Conservation (phyloP, 2,329 filamentous ascomycete species). For the Colletotrichum tropicale region DNA sequence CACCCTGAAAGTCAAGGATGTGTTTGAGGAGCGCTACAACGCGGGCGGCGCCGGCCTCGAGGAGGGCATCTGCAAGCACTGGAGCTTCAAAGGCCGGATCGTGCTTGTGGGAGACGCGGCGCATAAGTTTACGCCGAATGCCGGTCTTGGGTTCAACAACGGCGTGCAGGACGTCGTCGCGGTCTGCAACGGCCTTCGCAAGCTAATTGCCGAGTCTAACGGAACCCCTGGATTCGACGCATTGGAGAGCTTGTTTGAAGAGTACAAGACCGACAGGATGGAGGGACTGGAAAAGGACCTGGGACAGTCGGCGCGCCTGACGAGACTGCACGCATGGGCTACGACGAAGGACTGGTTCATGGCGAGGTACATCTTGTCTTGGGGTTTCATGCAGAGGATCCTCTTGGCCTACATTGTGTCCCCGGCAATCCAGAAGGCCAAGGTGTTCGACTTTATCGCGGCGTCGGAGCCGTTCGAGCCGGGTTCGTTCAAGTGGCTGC, state of each 20-base stretch:
- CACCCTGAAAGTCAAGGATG: conserved; percentile 32
- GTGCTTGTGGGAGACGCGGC: conserved; percentile 40
- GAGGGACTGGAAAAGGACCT: conserved; percentile 17
- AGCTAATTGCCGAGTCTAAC: not conserved
- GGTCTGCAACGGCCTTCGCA: conserved; percentile 30
- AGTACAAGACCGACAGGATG: conserved; percentile 23
- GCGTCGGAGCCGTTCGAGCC: conserved; percentile 19
- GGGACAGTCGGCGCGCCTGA: conserved; percentile 18
- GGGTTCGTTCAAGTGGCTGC: conserved; percentile 14
- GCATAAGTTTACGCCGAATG: conserved; percentile 42
- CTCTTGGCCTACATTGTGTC: conserved; percentile 9
- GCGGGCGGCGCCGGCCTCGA: conserved; percentile 37
- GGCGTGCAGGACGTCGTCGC: conserved; percentile 36
- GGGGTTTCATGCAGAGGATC: not conserved
- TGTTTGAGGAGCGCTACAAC: conserved; percentile 26
- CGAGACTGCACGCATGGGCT: conserved; percentile 30
- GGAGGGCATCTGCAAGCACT: conserved; percentile 39
- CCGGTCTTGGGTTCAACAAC: conserved; percentile 37
- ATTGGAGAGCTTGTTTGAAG: conserved; percentile 20
- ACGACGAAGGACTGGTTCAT: conserved; percentile 27
- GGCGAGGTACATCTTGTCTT: conserved; percentile 22
- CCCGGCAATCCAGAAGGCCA: conserved; percentile 7
- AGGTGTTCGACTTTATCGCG: conserved; percentile 25
- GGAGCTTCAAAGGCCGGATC: conserved; percentile 37
- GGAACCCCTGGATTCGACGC: not conserved